These are phyloP conservation scores for Dendrothele bispora DNA, from an alignment of 768 basidiomycete species.

Conservation along the genomic window DNA sequence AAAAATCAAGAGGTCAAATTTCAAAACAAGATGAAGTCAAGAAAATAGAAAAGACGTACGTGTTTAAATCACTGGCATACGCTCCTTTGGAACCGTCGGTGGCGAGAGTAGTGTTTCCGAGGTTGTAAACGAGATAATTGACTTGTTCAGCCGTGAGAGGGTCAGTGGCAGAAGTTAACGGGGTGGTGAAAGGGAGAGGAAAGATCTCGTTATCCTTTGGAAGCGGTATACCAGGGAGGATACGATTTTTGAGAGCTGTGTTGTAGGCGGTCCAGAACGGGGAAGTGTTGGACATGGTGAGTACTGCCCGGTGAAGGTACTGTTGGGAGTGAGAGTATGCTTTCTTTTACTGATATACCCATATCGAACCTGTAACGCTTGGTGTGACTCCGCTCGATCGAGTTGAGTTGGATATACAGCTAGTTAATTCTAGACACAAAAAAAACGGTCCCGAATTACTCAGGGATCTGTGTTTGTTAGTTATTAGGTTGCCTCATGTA, in stretches of 20 bases:
- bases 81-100: not conserved
- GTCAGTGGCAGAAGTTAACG: not conserved
- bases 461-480: too few relatives aligned
- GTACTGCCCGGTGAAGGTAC: too few relatives aligned
- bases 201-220: not conserved
- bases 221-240: not conserved
- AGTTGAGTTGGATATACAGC: too few relatives aligned
- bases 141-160: not conserved
- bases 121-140: not conserved
- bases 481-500: too few relatives aligned
- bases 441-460: too few relatives aligned
- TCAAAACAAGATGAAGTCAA: not conserved
- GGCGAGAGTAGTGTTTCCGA: conserved; percentile 1
- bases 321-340: too few relatives aligned
- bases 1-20: not conserved
- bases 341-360: too few relatives aligned
- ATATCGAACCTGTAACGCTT: too few relatives aligned
- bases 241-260: not conserved
- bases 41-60: not conserved
- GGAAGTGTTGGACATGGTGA: not conserved
- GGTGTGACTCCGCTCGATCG: too few relatives aligned
- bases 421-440: too few relatives aligned
- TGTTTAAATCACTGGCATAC: not conserved
- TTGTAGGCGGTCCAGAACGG: not conserved
- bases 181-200: not conserved